A percentile compares a stretch with the other conserved stretches of the same genome.
Conservation (phyloP, 176 grass and related monocot genomes). For the Musa itinerans region DNA sequence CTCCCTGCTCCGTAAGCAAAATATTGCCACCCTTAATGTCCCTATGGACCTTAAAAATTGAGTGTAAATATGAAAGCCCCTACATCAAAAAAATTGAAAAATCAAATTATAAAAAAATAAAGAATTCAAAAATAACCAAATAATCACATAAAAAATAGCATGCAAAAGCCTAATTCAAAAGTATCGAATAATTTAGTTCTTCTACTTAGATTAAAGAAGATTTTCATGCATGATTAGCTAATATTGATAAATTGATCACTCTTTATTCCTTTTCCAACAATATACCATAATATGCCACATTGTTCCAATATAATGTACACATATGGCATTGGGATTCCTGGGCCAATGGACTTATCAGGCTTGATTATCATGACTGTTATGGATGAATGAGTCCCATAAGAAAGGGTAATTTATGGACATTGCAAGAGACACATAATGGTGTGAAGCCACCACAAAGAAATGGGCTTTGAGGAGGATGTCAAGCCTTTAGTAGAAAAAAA, state of each 20-base stretch:
- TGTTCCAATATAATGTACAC: too few relatives aligned
- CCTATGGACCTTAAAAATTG: conserved; percentile 99
- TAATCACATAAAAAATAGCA: background rate
- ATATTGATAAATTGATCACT: background rate
- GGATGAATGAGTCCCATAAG: too few relatives aligned
- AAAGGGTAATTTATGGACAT: too few relatives aligned
- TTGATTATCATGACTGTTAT: too few relatives aligned
- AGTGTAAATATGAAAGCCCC: conserved; percentile 98
- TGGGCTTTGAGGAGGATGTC: too few relatives aligned
- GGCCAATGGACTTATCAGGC: too few relatives aligned
- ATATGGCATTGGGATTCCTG: too few relatives aligned
- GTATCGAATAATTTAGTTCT: background rate
- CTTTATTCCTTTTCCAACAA: background rate
- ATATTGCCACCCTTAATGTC: conserved; percentile 99
- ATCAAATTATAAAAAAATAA: background rate
- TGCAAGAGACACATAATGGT: too few relatives aligned
- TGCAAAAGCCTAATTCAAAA: background rate
- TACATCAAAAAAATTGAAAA: conserved; percentile 34
- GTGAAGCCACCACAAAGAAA: too few relatives aligned
- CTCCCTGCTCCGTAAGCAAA: conserved; percentile 95
- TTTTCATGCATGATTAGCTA: background rate
- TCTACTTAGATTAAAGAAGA: background rate
- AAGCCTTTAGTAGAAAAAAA: too few relatives aligned
- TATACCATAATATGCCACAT: background rate
- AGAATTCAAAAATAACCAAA: background rate